Conservation (phyloP, 2,329 filamentous ascomycete species). For the Zymoseptoria crescenta region DNA sequence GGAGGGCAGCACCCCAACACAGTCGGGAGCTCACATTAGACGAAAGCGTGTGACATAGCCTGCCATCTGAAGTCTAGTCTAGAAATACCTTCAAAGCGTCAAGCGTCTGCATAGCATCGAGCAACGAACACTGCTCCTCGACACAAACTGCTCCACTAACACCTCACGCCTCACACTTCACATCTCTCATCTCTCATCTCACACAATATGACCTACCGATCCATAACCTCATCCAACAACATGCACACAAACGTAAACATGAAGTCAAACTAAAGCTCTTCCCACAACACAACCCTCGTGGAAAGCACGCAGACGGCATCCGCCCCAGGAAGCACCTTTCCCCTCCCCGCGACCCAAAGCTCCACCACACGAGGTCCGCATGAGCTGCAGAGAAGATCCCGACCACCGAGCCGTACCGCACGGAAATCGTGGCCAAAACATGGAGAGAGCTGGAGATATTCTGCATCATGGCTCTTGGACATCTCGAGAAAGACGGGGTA, state of each 20-base stretch:
- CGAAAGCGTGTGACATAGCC: too few relatives aligned
- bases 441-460: neutral
- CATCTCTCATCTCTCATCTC: neutral
- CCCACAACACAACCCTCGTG: too few relatives aligned
- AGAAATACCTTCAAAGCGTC: too few relatives aligned
- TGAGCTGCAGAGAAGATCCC: neutral
- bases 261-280: neutral
- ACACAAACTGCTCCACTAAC: too few relatives aligned
- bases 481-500: too few relatives aligned
- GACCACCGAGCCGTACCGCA: neutral
- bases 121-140: too few relatives aligned
- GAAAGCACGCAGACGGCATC: neutral
- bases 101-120: too few relatives aligned
- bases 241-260: neutral
- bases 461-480: too few relatives aligned
- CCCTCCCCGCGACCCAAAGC: neutral
- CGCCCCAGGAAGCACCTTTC: neutral
- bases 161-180: too few relatives aligned
- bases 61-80: too few relatives aligned
- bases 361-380: neutral
- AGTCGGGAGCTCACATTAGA: too few relatives aligned
- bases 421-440: neutral
- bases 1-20: too few relatives aligned
- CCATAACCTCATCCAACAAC: neutral
- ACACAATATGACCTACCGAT: neutral